These are phyloP conservation scores for Monilinia polystroma DNA, from an alignment of 2,329 filamentous ascomycete species.

Conservation along the genomic window DNA sequence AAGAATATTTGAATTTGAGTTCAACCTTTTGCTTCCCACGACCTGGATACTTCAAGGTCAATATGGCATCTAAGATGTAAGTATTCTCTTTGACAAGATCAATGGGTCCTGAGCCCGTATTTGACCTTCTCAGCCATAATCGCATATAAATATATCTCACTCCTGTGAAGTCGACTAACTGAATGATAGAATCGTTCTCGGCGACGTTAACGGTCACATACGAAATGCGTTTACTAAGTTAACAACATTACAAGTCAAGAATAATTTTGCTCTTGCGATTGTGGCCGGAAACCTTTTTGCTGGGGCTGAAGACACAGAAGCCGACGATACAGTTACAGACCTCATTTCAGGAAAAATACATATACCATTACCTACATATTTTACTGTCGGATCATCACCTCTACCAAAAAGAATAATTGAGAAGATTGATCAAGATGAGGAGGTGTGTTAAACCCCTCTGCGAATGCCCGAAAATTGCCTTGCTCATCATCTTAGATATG, in stretches of 20 bases:
- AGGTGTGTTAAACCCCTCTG: conserved; percentile 41
- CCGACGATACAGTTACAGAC: conserved; percentile 57
- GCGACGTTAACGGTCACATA: conserved; percentile 78
- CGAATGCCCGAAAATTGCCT: conserved; percentile 11
- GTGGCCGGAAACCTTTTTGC: conserved; percentile 81
- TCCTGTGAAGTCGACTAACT: conserved; percentile 24
- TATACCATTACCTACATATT: conserved; percentile 85
- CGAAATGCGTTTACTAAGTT: conserved; percentile 77
- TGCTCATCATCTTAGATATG: conserved; percentile 56
- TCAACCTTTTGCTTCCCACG: background rate
- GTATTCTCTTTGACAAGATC: background rate
- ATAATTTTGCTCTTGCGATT: conserved; percentile 82
- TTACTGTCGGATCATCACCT: conserved; percentile 72
- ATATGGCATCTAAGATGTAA: conserved; percentile 27
- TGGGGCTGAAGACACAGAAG: conserved; percentile 60
- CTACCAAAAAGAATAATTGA: conserved; percentile 70
- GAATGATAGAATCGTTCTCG: conserved; percentile 58
- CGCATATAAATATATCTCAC: background rate
- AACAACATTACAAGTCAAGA: conserved; percentile 77
- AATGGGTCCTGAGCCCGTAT: background rate
- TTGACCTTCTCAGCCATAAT: background rate
- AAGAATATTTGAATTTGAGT: background rate
- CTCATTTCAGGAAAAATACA: conserved; percentile 71
- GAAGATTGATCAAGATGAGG: conserved; percentile 70
- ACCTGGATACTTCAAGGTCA: background rate